Base-by-base conservation (phyloP, 2,329 filamentous ascomycete species). In the Claviceps sp. region DNA sequence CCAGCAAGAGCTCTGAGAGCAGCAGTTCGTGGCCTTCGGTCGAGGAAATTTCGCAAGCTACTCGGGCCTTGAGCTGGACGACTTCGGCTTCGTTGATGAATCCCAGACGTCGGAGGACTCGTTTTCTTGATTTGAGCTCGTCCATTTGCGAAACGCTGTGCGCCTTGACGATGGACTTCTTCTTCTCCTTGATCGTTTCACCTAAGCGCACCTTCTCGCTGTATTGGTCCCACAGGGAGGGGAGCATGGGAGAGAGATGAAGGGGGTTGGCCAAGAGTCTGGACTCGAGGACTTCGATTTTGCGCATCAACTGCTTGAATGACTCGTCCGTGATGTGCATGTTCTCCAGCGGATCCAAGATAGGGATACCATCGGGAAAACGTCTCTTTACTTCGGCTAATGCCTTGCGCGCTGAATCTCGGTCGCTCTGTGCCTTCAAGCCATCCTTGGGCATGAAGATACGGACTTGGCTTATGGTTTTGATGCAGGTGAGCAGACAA, bases 1-100 rank as follows among this genome's bases (percentile, higher is more conserved):
- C 94, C 69, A 98, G 97, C 0, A 98, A 78, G 29, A 98, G 76
- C 68, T 98, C 93, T 13, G 87, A 89, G 5, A 98, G 78, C 57
- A 98, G 82, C 43, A 98, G 75, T 66, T 98, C 94, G 62, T 98
- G 93, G 38, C 91, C 93, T 59, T 84, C 80, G 2, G 80, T 84
- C 0, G 91, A 95, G 56, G 88, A 95, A 57, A 98, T 97, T 70
- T 98, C 91, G 68, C 93, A 98, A 2, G 93, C 93, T 3, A 97
- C 94, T 52, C 94, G 87, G 11, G 91, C 93, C 71, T 98, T 98
- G 62, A 97, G 79, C 71, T 97, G 86, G 8, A 98, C 90, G 1
- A 98, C 90, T 65, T 97, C 93, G 50, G 82, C 79, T 54, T 97
- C 93, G 65, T 95, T 94, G 69, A 96, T 94, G 70, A 98, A 98